Evolutionary conservation across 129 eudicot genomes (phyloP).

Genomic region (Chrysanthemum lavandulifolium): DNA sequence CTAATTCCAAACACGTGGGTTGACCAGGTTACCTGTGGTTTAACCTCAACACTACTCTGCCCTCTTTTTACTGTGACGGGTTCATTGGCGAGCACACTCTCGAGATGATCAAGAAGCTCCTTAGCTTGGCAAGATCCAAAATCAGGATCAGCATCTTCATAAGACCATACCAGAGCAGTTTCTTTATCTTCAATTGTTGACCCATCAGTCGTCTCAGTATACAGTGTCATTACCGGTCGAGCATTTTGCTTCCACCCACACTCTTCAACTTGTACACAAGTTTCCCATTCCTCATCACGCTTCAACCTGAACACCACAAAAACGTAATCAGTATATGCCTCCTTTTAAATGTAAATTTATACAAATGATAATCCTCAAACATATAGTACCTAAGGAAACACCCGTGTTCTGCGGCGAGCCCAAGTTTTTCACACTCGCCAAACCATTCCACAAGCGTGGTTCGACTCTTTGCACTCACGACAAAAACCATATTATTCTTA

Average conservation of each 20-base stretch:
- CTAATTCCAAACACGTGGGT: not conserved
- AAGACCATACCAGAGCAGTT: slow-evolving; percentile 73
- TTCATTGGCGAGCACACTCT: slow-evolving; percentile 81
- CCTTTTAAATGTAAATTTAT: too few species aligned
- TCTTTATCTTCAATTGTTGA: slow-evolving; percentile 78
- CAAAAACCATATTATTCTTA: slow-evolving; percentile 68
- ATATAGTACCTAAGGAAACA: slow-evolving; percentile 59
- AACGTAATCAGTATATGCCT: not conserved
- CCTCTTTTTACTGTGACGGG: slow-evolving; percentile 83
- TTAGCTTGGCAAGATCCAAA: slow-evolving; percentile 91
- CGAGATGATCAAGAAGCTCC: slow-evolving; percentile 83
- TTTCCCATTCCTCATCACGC: slow-evolving; percentile 75
- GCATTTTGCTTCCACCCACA: slow-evolving; percentile 88
- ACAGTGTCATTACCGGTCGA: slow-evolving; percentile 72
- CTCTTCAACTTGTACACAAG: slow-evolving; percentile 60
- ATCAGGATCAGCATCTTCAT: slow-evolving; percentile 91
- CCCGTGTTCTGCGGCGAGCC: slow-evolving; percentile 89
- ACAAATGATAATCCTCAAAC: not conserved
- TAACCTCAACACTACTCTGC: slow-evolving; percentile 71
- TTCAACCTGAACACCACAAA: slow-evolving; percentile 39
- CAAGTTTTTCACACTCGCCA: slow-evolving; percentile 63
- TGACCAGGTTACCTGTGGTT: slow-evolving; percentile 66
- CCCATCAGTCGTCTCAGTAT: slow-evolving; percentile 88
- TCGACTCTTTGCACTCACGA: slow-evolving; percentile 71
- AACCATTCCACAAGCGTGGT: slow-evolving; percentile 64